A percentile compares a stretch with the other conserved stretches of the same genome.
Evolutionary conservation across 2,329 filamentous ascomycete species (phyloP).

Genomic region (Xylariaceae sp.): DNA sequence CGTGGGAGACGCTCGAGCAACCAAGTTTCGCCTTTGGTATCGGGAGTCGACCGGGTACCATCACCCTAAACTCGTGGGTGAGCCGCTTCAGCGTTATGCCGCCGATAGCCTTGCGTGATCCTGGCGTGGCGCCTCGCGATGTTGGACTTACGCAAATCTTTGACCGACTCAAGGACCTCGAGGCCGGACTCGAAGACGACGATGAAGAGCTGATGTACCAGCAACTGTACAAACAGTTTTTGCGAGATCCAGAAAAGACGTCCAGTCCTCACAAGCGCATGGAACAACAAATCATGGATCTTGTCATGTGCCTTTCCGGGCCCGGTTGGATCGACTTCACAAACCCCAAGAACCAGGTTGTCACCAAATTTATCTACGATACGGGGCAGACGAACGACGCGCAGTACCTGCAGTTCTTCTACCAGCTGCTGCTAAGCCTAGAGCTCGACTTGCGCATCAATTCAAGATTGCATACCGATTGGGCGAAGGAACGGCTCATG

Average conservation of each 20-base stretch:
- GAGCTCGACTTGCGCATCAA: slow-evolving; percentile 75
- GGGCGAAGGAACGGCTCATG: slow-evolving; percentile 68
- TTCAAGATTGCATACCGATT: slow-evolving; percentile 63
- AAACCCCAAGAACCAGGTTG: slow-evolving; percentile 71
- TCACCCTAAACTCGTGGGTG: slow-evolving; percentile 74
- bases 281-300: slow-evolving; percentile 74
- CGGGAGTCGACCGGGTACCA: slow-evolving; percentile 70
- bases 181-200: slow-evolving; percentile 53
- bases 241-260: slow-evolving; percentile 70
- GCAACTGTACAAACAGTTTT: slow-evolving; percentile 67
- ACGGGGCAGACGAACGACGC: slow-evolving; percentile 59
- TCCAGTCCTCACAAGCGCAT: slow-evolving; percentile 66
- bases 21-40: slow-evolving; percentile 73
- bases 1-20: slow-evolving; percentile 77
- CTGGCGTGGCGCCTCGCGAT: slow-evolving; percentile 64
- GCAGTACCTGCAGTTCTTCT: slow-evolving; percentile 72
- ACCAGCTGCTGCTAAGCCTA: slow-evolving; percentile 75
- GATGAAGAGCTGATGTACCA: slow-evolving; percentile 64
- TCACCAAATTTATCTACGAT: slow-evolving; percentile 74
- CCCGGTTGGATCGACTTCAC: slow-evolving; percentile 77
- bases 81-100: slow-evolving; percentile 62
- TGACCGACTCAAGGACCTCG: slow-evolving; percentile 63
- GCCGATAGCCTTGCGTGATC: slow-evolving; percentile 63
- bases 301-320: slow-evolving; percentile 72
- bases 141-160: slow-evolving; percentile 64